These are phyloP conservation scores for Hypoxylon sp. DNA, from an alignment of 2,329 filamentous ascomycete species.

Conservation along the genomic window DNA sequence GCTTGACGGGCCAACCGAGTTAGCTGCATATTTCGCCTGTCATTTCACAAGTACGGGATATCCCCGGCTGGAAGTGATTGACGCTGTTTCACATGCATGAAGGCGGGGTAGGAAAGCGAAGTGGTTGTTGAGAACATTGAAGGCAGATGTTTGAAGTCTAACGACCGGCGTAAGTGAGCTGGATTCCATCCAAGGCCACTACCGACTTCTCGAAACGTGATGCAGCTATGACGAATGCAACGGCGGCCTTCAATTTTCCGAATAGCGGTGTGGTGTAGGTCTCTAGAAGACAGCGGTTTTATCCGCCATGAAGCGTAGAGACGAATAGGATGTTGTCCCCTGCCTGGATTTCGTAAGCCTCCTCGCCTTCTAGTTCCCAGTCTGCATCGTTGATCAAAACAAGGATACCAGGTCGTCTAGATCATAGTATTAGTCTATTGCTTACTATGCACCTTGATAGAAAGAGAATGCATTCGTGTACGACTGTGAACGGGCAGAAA, in stretches of 20 bases:
- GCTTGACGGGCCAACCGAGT: conserved; percentile 37
- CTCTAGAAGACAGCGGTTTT: conserved; percentile 49
- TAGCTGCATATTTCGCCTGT: conserved; percentile 36
- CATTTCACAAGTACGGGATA: conserved; percentile 35
- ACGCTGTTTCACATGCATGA: conserved; percentile 45
- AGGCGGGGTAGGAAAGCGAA: conserved; percentile 34
- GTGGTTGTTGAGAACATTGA: conserved; percentile 32
- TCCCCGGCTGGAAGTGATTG: conserved; percentile 42
- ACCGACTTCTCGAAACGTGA: conserved; percentile 21
- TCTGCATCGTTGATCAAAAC: conserved; percentile 98
- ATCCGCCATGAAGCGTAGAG: conserved; percentile 95
- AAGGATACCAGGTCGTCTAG: conserved; percentile 91
- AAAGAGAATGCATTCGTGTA: conserved; percentile 35
- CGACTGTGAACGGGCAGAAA: conserved; percentile 22
- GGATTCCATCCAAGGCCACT: conserved; percentile 9
- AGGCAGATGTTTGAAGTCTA: conserved; percentile 27
- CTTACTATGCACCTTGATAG: conserved; percentile 40
- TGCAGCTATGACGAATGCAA: conserved; percentile 37
- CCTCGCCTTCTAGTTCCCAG: conserved; percentile 98
- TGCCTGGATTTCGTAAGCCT: conserved; percentile 84
- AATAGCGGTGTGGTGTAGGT: conserved; percentile 38
- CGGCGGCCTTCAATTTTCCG: conserved; percentile 23
- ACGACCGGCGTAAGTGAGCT: conserved; percentile 29
- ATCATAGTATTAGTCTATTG: conserved; percentile 47
- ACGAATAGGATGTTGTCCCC: conserved; percentile 95